Base-by-base conservation (phyloP, 208 protist genomes). In the Leishmania gerbilli region DNA sequence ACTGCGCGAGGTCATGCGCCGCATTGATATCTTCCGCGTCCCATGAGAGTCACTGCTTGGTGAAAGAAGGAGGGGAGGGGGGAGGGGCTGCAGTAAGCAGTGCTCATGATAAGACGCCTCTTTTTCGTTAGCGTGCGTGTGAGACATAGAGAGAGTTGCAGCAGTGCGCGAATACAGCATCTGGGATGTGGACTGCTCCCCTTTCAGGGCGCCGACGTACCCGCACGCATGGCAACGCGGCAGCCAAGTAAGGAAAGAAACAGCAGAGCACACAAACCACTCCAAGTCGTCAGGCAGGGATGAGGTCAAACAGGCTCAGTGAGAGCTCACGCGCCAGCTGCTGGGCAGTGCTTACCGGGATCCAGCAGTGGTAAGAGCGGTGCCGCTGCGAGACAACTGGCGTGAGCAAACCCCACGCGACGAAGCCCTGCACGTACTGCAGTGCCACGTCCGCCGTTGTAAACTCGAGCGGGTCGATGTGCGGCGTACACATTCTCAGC, bases 401-500 rank as follows among this genome's bases (percentile, higher is more conserved):
- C 19, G 89, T 92, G 58, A 97, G 80, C 42, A 97, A 77, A 4
- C 94, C 92, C 93, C 94, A 97, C 5, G 89, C 87, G 19, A 95
- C 81, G 37, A 97, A 87, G 27, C 87, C 87, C 58, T 91, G 86
- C 34, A 96, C 79, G 74, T 94, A 87, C 69, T 93, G 91, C 71
- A 91, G 74, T 45, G 92, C 92, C 49, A 90, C 83, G 37, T 90
- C 86, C 1, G 87, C 76, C 8, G 88, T 79, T 42, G 86, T 78
- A 69, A 97, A 92, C 88, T 97, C 94, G 11, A 93, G 78, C 53
- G 91, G 91, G 76, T 97, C 94, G 4, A 95, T 76, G 77, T 91
- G 85, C 68, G 88, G 74, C 3, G 87, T 81, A 69, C 90, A 94
- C 82, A 97, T 95, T 15, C 80, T 79, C 68, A 93, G 82, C 80